Base-by-base conservation (phyloP, 2,329 filamentous ascomycete genomes). In the Teratosphaeria epicoccoides region DNA sequence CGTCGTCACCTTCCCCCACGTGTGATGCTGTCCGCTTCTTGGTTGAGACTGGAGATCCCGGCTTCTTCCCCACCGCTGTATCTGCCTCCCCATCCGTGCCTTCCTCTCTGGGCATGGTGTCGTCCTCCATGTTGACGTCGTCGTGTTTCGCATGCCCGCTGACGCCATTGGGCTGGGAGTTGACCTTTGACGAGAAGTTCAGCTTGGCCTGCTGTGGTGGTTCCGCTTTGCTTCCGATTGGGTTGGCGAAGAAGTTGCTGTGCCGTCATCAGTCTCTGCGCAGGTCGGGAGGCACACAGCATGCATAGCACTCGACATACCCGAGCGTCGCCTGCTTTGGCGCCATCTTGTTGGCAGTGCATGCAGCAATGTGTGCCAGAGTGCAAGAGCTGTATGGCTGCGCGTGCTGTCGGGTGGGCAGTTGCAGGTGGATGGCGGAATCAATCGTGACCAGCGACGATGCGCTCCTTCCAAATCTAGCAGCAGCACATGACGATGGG, bases 251-350 rank as follows among this genome's bases (percentile, higher is more conserved):
- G 73, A 95, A 96, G 67, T 91, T 93, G 55, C 91, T 97, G 58
- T 29, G 22, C 33, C 29, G 24, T 28, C 24, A 43, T 26, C 43
- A 43, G 17, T 24, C 23, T 24, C 17, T n/a, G n/a, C n/a, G n/a
- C n/a, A n/a, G n/a, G n/a, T n/a, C n/a, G n/a, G n/a, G n/a, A n/a
- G n/a, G n/a, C n/a, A n/a, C n/a, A n/a, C n/a, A n/a, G n/a, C n/a
- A n/a, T n/a, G n/a, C n/a, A n/a, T n/a, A n/a, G n/a, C 82, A 73
- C 71, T 81, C 84, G 57, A 91, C 88, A 73, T 93, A 95, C 89
- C 87, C 87, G 69, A 95, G 73, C 55, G 87, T 95, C 63, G 86
- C 82, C 73, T 95, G 88, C 68, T 87, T 89, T 20, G 73, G 72
- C 47, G 73, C 60, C 74, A 76, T 76, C 43, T 25, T 62, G 50